Percentiles rank a stretch among this genome's conserved stretches.
These are phyloP conservation scores for Rhododendron molle DNA, from an alignment of 148 eudicot species.

Conservation along the genomic window DNA sequence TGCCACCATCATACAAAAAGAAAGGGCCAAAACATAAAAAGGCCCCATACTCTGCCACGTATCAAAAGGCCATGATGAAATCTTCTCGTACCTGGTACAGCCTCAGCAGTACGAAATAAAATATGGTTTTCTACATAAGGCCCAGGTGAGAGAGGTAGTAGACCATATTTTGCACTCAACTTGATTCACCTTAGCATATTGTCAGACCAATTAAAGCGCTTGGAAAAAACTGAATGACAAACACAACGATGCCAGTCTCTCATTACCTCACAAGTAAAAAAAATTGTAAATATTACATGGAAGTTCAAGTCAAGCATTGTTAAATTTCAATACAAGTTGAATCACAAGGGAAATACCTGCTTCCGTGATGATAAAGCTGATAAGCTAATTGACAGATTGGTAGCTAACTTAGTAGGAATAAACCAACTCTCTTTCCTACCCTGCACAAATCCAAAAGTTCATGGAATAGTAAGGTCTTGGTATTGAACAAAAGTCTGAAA, in stretches of 20 bases:
- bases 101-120: background rate
- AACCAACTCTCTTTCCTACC: slow-evolving; percentile 99
- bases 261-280: background rate
- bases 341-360: slow-evolving; percentile 42
- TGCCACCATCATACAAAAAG: background rate
- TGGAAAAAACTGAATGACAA: background rate
- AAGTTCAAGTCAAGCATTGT: background rate
- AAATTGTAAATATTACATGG: background rate
- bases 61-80: background rate
- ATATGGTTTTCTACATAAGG: background rate
- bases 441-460: slow-evolving; percentile 31
- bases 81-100: background rate
- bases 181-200: background rate
- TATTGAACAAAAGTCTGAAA: background rate
- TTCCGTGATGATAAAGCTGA: slow-evolving; percentile 81
- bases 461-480: slow-evolving; percentile 1
- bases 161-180: background rate
- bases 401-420: slow-evolving; percentile 84
- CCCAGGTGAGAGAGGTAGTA: background rate
- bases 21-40: background rate
- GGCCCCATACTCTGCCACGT: background rate
- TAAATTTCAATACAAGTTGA: background rate
- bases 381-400: slow-evolving; percentile 85
- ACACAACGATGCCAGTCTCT: background rate
- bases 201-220: background rate